Evolutionary conservation across 352 stramenopile species (phyloP).

Genomic region (Pythium monospermum): DNA sequence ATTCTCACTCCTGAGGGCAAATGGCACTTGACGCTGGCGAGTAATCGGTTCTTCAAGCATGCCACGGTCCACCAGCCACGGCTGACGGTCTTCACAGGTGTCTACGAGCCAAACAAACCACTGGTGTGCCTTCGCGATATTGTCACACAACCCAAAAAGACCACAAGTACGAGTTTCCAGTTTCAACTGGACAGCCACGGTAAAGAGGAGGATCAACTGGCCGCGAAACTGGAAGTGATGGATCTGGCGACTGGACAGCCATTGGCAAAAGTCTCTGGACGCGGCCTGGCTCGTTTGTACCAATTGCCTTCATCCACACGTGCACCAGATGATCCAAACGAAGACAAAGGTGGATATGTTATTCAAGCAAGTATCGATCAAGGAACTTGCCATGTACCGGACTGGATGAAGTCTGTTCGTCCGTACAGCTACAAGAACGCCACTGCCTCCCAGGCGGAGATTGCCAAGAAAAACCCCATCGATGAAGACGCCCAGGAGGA

Average conservation of each 20-base stretch:
- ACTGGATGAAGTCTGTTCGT: slow-evolving; percentile 42
- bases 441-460: not conserved
- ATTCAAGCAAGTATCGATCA: slow-evolving; percentile 63
- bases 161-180: slow-evolving; percentile 45
- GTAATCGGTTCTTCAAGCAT: slow-evolving; percentile 37
- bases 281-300: slow-evolving; percentile 34
- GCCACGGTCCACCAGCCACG: slow-evolving; percentile 32
- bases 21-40: slow-evolving; percentile 58
- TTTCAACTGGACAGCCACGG: slow-evolving; percentile 24
- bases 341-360: slow-evolving; percentile 38
- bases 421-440: slow-evolving; percentile 25
- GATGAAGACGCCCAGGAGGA: slow-evolving; percentile 7
- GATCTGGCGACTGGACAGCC: slow-evolving; percentile 28
- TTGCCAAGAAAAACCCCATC: slow-evolving; percentile 3
- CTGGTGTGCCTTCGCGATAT: slow-evolving; percentile 66
- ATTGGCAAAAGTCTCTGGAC: slow-evolving; percentile 24
- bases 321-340: slow-evolving; percentile 15
- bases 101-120: slow-evolving; percentile 62
- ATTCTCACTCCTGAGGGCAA: slow-evolving; percentile 33
- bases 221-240: slow-evolving; percentile 54
- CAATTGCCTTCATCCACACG: slow-evolving; percentile 39
- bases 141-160: slow-evolving; percentile 34
- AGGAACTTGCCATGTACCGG: slow-evolving; percentile 37
- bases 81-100: slow-evolving; percentile 39
- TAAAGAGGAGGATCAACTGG: slow-evolving; percentile 20